Percentiles rank a stretch among this genome's conserved stretches.
Conservation (phyloP, 2,329 filamentous ascomycete genomes). For the Grosmannia serpens region DNA sequence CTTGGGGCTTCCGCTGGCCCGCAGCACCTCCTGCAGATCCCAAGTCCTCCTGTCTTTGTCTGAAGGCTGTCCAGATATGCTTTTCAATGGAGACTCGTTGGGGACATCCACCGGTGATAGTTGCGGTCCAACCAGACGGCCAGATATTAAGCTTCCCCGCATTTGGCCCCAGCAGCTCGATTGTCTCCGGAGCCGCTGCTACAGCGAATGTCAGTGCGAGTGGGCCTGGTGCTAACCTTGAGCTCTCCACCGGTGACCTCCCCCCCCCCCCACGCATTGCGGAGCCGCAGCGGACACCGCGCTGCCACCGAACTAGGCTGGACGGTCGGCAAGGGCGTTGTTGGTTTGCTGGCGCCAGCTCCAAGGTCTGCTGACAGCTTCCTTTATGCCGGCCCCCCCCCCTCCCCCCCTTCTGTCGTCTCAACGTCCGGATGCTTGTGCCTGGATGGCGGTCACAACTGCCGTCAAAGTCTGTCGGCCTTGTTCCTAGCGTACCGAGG, state of each 20-base stretch:
- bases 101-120: no score
- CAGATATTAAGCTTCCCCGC: not conserved
- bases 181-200: not conserved
- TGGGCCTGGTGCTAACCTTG: not conserved
- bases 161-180: not conserved
- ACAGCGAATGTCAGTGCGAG: not conserved
- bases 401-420: no score
- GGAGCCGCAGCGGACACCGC: not conserved
- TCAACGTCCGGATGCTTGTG: no score
- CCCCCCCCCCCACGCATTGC: not conserved
- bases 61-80: not conserved
- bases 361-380: not conserved
- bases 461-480: no score
- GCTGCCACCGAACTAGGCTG: not conserved
- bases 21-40: not conserved
- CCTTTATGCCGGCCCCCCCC: no score
- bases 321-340: no score
- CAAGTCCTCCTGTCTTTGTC: not conserved
- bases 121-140: no score
- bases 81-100: no score
- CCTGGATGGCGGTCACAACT: no score
- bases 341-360: not conserved
- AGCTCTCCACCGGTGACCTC: not conserved
- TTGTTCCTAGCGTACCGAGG: no score
- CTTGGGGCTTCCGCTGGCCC: not conserved